Base-by-base conservation (phyloP, 345 rosid species). In the Leavenworthia alabamica region DNA sequence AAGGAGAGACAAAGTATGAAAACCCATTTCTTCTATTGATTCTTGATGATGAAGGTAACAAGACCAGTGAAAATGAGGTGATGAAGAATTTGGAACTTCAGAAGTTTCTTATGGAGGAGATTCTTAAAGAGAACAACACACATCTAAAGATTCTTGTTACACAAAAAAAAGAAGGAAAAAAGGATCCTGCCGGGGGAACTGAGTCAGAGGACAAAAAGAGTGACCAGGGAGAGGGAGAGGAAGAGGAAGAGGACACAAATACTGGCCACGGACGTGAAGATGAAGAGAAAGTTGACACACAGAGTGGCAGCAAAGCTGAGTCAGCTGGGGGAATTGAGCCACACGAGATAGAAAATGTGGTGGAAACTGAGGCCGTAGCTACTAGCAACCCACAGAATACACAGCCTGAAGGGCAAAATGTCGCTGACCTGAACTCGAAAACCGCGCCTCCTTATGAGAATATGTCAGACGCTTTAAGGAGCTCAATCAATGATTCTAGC, bases 21-120 rank as follows among this genome's bases (percentile, higher is more conserved):
- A 11, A 24, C 15, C 48, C 12, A 0, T 68, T 35, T 52, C 60
- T 83, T 72, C 32, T 84, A 7, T 52, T 82, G 23, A 73, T 82
- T 60, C 60, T 82, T 63, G 83, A 81, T 31, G 83, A 70, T 47
- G 76, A 73, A 50, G 67, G 64, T 19, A 60, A 1, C 1, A 23
- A 35, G 16, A 17, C 43, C 31, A 60, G 20, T 2, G 71, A 63
- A 28, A 9, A 52, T 1, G 4, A 7, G 40, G 24, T 71, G 16
- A 42, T 62, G 73, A 1, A 19, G 0, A 15, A 33, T 0, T 56
- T 71, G 17, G 35, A 44, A 1, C 27, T 54, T 8, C 22, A n/a
- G 17, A 0, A 2, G 4, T 26, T 60, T 33, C 56, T 56, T 52
- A 14, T 2, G n/a, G 5, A 24, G 1, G 1, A 2, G 1, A 4